Evolutionary conservation across 805 yeast species (phyloP).

Genomic region (Lipomyces anomalus): DNA sequence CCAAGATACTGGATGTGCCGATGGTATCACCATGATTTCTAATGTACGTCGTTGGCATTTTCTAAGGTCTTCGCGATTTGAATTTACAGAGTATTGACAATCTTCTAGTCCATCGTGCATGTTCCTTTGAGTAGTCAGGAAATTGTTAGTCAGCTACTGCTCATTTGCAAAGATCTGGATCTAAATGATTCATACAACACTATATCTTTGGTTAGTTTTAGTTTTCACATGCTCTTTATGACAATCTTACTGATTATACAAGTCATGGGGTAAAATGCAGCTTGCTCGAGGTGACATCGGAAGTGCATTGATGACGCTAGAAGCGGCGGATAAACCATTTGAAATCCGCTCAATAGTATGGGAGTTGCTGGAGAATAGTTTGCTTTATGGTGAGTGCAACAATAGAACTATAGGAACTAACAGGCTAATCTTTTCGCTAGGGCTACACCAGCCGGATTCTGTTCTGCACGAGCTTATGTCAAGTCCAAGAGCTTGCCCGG

Average conservation of each 20-base stretch:
- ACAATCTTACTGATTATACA: neutral
- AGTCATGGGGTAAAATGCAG: constrained; percentile 19
- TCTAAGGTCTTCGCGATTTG: neutral
- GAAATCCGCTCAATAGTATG: constrained; percentile 26
- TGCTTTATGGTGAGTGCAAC: constrained; percentile 17
- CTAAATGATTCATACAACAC: constrained; percentile 4
- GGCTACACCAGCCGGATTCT: constrained; percentile 12
- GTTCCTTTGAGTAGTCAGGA: constrained; percentile 13
- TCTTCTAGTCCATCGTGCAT: constrained; percentile 12
- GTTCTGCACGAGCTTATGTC: constrained; percentile 8
- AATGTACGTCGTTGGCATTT: constrained; percentile 13
- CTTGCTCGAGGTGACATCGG: constrained; percentile 10
- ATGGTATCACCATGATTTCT: constrained; percentile 20
- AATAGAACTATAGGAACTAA: neutral
- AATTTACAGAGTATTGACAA: neutral
- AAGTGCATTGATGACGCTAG: constrained; percentile 28
- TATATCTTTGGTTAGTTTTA: constrained; percentile 11
- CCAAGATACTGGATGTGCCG: constrained; percentile 19
- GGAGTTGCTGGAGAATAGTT: constrained; percentile 27
- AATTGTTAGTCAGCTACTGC: constrained; percentile 8
- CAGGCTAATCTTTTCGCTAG: neutral
- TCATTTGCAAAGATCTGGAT: constrained; percentile 16
- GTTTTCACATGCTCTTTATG: neutral
- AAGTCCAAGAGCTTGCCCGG: constrained; percentile 17
- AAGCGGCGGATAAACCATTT: constrained; percentile 18